These are phyloP conservation scores for Penicillium lividum DNA, from an alignment of 495 filamentous ascomycete genomes.

Conservation along the genomic window DNA sequence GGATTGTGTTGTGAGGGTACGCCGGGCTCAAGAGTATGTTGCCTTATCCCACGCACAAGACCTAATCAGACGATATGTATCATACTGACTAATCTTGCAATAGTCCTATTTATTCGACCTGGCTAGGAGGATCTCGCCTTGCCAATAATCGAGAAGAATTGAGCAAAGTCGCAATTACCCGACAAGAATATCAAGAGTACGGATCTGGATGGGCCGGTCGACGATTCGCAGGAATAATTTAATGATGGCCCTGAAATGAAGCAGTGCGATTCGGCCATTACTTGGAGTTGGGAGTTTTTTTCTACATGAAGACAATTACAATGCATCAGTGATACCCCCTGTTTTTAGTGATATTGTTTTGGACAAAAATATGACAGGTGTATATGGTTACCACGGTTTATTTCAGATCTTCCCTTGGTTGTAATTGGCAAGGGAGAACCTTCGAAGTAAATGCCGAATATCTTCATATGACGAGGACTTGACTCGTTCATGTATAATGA, in stretches of 20 bases:
- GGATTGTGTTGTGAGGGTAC: constrained; percentile 75
- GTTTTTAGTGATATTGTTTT: constrained; percentile 14
- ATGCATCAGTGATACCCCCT: constrained; percentile 30
- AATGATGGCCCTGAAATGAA: constrained; percentile 6
- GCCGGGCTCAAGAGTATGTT: constrained; percentile 63
- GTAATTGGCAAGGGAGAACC: not conserved
- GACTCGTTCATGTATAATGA: not conserved
- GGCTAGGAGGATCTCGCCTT: constrained; percentile 78
- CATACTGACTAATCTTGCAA: constrained; percentile 16
- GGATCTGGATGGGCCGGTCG: constrained; percentile 75
- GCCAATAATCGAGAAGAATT: constrained; percentile 65
- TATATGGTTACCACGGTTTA: constrained; percentile 8
- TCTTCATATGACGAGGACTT: not conserved
- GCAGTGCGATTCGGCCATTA: not conserved
- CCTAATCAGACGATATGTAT: not conserved
- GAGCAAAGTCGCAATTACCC: constrained; percentile 68
- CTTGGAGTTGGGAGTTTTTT: constrained; percentile 15
- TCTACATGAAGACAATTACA: constrained; percentile 9
- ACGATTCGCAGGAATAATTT: constrained; percentile 60
- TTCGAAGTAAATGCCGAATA: not conserved
- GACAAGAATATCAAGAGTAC: constrained; percentile 86
- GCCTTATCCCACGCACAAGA: not conserved
- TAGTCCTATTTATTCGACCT: constrained; percentile 76
- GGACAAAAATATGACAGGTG: not conserved
- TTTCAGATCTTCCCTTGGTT: not conserved